Percentiles rank a stretch among this genome's conserved stretches.
Conservation (phyloP, 1,284 basidiomycete species). For the Heterobasidion parviporum region DNA sequence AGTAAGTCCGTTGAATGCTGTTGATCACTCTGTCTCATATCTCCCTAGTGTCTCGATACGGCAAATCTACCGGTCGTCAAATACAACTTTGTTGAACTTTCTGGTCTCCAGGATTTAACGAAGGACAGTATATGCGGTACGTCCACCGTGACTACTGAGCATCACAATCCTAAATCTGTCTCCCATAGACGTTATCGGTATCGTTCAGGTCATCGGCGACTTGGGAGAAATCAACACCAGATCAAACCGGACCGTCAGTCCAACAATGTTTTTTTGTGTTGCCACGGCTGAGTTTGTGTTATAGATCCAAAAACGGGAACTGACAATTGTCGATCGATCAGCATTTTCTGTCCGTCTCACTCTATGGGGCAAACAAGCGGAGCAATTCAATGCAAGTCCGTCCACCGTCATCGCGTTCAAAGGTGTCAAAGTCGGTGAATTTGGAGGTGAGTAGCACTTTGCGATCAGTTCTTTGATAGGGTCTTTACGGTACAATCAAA, state of each 20-base stretch:
- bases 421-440: conserved; percentile 92
- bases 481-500: too few relatives aligned
- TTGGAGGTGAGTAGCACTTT: conserved; percentile 53
- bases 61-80: conserved; percentile 72
- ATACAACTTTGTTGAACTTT: conserved; percentile 76
- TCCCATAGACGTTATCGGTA: conserved; percentile 70
- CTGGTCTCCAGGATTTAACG: conserved; percentile 49
- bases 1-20: conserved; percentile 27
- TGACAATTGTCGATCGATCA: conserved; percentile 84
- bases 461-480: too few relatives aligned
- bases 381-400: conserved; percentile 56
- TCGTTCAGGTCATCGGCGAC: conserved; percentile 76
- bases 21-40: conserved; percentile 9
- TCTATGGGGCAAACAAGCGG: conserved; percentile 95
- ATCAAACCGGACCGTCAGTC: conserved; percentile 53
- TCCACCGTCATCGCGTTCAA: conserved; percentile 88
- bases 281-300: neutral
- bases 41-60: conserved; percentile 65
- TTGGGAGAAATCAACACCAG: conserved; percentile 68
- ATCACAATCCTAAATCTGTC: neutral
- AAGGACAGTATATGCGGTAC: conserved; percentile 78
- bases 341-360: conserved; percentile 80
- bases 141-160: conserved; percentile 17
- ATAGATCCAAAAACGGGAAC: conserved; percentile 81
- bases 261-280: conserved; percentile 13